A percentile compares a stretch with the other conserved stretches of the same genome.
These are phyloP conservation scores for Clavulina sp. DNA, from an alignment of 768 basidiomycete species.

Conservation along the genomic window DNA sequence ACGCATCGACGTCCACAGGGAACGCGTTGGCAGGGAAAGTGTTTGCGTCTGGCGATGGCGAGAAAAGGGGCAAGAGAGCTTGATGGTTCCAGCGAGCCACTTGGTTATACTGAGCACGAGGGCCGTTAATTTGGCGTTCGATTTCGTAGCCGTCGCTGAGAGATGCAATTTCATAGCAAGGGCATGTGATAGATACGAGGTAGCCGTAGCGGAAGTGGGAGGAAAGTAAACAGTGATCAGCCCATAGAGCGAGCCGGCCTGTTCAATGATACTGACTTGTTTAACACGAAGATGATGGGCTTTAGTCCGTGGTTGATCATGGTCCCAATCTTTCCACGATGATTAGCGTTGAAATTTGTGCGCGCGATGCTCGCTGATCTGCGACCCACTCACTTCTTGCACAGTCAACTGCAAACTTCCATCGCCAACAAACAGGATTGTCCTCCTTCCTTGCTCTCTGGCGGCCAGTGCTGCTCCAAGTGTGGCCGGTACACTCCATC, in stretches of 20 bases:
- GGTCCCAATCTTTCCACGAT: conserved; percentile 67
- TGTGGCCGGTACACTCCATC: conserved; percentile 62
- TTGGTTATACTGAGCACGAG: conserved; percentile 67
- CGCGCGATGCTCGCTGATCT: conserved; percentile 7
- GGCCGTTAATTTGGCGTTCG: conserved; percentile 35
- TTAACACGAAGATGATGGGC: conserved; percentile 73
- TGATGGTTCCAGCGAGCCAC: conserved; percentile 45
- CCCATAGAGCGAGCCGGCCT: no score
- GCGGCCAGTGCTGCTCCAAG: conserved; percentile 74
- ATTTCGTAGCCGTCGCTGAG: conserved; percentile 62
- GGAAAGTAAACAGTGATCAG: no score
- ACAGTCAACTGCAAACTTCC: conserved; percentile 45
- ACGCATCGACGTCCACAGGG: conserved; percentile 22
- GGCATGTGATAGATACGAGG: background rate
- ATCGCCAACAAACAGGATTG: conserved; percentile 74
- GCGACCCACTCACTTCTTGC: conserved; percentile 6
- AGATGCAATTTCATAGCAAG: conserved; percentile 17
- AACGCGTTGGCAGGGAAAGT: conserved; percentile 13
- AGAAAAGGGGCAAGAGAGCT: conserved; percentile 12
- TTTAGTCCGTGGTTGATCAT: conserved; percentile 58
- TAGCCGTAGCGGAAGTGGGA: no score
- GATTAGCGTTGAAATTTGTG: conserved; percentile 37
- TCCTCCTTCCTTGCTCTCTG: conserved; percentile 41
- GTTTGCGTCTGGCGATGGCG: conserved; percentile 26
- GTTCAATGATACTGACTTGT: conserved; percentile 47